Evolutionary conservation across 345 rosid species (phyloP), one percentile per base, ranked within the genome.

Genomic region (Hibiscus tridactylites): DNA sequence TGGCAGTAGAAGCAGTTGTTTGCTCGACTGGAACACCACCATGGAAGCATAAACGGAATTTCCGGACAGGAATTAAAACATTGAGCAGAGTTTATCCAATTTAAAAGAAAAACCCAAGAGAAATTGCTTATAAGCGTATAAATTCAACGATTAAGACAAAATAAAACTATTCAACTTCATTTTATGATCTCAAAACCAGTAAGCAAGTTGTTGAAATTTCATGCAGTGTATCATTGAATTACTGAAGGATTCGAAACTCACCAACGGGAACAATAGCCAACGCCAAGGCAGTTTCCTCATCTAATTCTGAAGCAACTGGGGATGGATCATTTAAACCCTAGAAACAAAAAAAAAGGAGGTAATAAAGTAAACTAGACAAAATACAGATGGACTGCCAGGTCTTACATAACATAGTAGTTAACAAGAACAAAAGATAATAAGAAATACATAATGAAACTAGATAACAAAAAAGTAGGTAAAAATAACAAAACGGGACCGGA

Each of bases 191-290:
- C 3, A 16, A 61, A 61, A 61, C 26, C 19, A 61, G 46, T 61
- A 61, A 11, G 12, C 2, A 1, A 33, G 46, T 33, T 33, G 6
- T 61, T 61, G 65, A 9, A 61, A 11, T 61, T 61, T 39, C 31
- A 42, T 19, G 16, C 16, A 39, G 68, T 64, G 5, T 33, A 33
- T 61, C 44, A 61, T 61, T 33, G 65, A 64, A 19, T 9, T 39
- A 64, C 52, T 9, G 28, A 10, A 64, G 19, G 52, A 64, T 15
- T 9, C n/a, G 35, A 64, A 61, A 65, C 85, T 75, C 83, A 94
- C 98, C 88, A 78, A 85, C 87, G 15, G 98, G 91, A 74, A 94
- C 89, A 75, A 94, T 91, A 56, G 98, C 98, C 86, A 94, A 81
- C 74, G 98, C 95, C 79, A 90, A 78, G 50, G 97, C 90, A 87